Percentiles rank a stretch among this genome's conserved stretches.
Evolutionary conservation across 78 protist genomes (phyloP).

Genomic region (Dictyostelium purpureum): DNA sequence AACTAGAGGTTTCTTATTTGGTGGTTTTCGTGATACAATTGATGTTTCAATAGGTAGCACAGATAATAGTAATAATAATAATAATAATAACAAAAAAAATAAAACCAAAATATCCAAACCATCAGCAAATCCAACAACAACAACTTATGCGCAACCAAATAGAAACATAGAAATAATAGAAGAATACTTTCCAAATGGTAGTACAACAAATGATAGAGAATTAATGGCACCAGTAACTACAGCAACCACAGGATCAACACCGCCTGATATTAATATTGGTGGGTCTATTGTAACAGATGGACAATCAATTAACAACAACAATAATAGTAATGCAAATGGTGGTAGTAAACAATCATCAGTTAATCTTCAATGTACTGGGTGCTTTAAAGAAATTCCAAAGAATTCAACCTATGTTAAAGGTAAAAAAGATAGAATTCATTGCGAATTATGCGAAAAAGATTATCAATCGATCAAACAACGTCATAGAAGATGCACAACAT

Average conservation of each 20-base stretch:
- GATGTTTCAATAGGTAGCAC: background rate
- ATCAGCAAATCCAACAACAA: background rate
- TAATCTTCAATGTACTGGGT: constrained; percentile 41
- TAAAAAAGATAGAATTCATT: constrained; percentile 62
- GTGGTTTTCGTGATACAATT: background rate
- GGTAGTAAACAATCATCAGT: background rate
- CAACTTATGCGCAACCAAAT: background rate
- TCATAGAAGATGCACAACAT: constrained; percentile 49
- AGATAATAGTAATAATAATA: background rate
- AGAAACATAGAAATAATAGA: constrained; percentile 7
- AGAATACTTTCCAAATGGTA: background rate
- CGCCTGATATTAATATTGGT: background rate
- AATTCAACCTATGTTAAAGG: constrained; percentile 19
- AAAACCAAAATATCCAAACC: background rate
- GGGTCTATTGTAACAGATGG: background rate
- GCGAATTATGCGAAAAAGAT: constrained; percentile 64
- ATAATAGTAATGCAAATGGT: background rate
- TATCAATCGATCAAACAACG: constrained; percentile 45
- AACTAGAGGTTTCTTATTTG: background rate
- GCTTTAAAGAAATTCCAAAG: constrained; percentile 12
- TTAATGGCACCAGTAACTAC: background rate
- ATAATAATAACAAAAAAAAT: background rate
- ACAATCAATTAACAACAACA: background rate
- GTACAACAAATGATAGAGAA: background rate
- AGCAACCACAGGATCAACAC: background rate